A percentile compares a stretch with the other conserved stretches of the same genome.
phyloP scores from a whole-genome alignment of 257 asterid genomes.

The Jaltomata sinuosa region DNA sequence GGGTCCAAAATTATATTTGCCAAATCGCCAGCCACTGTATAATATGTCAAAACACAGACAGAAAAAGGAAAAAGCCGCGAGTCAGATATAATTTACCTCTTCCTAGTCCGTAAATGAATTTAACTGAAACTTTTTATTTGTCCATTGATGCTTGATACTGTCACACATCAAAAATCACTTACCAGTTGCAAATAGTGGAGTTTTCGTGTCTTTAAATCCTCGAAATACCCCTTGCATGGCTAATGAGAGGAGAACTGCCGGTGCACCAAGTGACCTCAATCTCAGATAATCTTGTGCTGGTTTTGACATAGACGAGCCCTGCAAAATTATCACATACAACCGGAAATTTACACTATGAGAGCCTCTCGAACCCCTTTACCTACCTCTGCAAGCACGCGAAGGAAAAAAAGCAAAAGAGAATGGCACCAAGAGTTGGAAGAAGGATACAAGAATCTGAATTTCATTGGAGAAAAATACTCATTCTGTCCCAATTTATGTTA shows the following conservation, averaged over 20 bases:
- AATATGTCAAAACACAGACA: not conserved
- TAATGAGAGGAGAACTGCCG: constrained; percentile 68
- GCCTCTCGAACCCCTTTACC: not conserved
- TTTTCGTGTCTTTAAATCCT: constrained; percentile 69
- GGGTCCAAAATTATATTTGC: constrained; percentile 62
- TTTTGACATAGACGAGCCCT: constrained; percentile 50
- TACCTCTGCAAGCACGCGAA: not conserved
- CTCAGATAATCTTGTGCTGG: constrained; percentile 59
- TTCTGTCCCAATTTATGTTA: not conserved
- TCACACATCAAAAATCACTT: not conserved
- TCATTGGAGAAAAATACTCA: not conserved
- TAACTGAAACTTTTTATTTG: not conserved
- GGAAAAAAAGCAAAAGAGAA: not conserved
- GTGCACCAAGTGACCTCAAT: constrained; percentile 69
- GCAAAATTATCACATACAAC: not conserved
- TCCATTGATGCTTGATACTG: not conserved
- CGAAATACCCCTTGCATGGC: constrained; percentile 86
- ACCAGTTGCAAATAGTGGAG: constrained; percentile 70
- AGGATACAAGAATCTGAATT: not conserved
- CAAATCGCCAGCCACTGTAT: constrained; percentile 53
- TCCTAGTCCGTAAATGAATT: not conserved
- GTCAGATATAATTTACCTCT: not conserved
- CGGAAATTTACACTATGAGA: not conserved
- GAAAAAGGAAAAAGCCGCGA: not conserved
- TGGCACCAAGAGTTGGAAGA: not conserved